These are phyloP conservation scores for Ceratocystis harringtonii DNA, from an alignment of 2,329 filamentous ascomycete genomes.

Conservation along the genomic window DNA sequence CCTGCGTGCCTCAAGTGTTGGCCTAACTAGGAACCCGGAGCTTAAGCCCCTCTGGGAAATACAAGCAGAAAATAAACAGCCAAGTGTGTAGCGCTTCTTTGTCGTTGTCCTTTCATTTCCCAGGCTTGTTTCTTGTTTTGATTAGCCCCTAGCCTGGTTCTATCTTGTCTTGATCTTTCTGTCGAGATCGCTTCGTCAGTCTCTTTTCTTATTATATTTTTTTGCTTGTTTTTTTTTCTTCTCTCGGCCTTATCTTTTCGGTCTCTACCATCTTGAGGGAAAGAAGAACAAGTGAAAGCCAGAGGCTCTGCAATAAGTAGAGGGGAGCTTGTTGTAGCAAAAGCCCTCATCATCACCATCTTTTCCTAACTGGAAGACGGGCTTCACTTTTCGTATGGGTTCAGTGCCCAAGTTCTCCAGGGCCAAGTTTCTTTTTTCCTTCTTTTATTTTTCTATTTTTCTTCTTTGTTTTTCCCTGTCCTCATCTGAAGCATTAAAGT, in stretches of 20 bases:
- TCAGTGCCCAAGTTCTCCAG: conserved; percentile 5
- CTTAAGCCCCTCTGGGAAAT: conserved; percentile 1
- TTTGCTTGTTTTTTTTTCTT: not conserved
- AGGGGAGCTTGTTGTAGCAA: not conserved
- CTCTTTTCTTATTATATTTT: not conserved
- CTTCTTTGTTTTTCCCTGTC: not conserved
- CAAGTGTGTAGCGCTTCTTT: conserved; percentile 4
- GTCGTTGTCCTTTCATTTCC: conserved; percentile 4
- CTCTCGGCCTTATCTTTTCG: not conserved
- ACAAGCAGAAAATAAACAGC: not conserved
- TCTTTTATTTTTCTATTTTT: conserved; percentile 1
- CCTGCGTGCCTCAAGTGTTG: not conserved
- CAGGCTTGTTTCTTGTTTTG: conserved; percentile 1
- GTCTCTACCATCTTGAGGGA: not conserved
- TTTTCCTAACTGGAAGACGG: not conserved
- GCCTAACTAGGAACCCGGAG: not conserved
- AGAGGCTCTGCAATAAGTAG: not conserved
- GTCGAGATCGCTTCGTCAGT: not conserved
- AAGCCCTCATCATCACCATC: not conserved
- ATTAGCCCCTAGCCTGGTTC: not conserved
- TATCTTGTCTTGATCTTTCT: not conserved
- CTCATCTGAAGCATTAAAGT: conserved; percentile 4
- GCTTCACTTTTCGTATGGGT: not conserved
- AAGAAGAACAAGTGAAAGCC: not conserved
- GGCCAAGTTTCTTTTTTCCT: not conserved